Evolutionary conservation across 2,329 filamentous ascomycete species (phyloP), one percentile per base, ranked within the genome.

Genomic region (Aspergillus aculeatinus): DNA sequence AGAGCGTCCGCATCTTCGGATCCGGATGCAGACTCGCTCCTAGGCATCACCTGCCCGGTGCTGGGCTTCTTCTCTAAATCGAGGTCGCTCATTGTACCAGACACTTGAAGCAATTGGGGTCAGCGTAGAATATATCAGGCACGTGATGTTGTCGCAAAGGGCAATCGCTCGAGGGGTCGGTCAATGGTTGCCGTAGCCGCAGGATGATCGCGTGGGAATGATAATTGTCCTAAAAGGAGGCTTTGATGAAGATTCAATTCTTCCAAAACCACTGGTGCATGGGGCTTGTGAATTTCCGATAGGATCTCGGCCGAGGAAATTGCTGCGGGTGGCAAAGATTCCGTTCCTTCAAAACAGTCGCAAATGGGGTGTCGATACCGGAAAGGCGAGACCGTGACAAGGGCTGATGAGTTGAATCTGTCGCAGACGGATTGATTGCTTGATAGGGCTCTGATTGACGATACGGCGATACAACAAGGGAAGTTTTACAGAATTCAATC

Each of bases 1-100:
- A 76, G 61, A n/a, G 76, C 77, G 65, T 81, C 79, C 16, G 69
- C 64, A 63, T 75, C 70, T 5, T 61, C 60, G 14, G 55, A 52
- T 27, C 59, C 60, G 21, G 61, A 65, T n/a, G 53, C 52, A 50
- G 55, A 62, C 23, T 60, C 62, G 54, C 60, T 60, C 54, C 60
- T 60, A 10, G 53, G 56, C 3, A 47, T 57, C 11, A 53, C 59
- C 48, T 54, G 63, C 19, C 59, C 63, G 33, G 64, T 58, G 62
- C 59, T 66, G 42, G 58, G 52, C 60, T 63, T 65, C 54, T 66
- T 66, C 48, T 65, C 63, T 62, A 66, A 27, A 57, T 66, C 64
- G 49, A 62, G 39, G 51, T 61, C 58, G 53, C 58, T 58, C 65
- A 66, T 66, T 58, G 57, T 63, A 51, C 51, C 59, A 52, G 51